Base-by-base conservation (phyloP, 2,329 filamentous ascomycete species). In the Mariannaea sp. region DNA sequence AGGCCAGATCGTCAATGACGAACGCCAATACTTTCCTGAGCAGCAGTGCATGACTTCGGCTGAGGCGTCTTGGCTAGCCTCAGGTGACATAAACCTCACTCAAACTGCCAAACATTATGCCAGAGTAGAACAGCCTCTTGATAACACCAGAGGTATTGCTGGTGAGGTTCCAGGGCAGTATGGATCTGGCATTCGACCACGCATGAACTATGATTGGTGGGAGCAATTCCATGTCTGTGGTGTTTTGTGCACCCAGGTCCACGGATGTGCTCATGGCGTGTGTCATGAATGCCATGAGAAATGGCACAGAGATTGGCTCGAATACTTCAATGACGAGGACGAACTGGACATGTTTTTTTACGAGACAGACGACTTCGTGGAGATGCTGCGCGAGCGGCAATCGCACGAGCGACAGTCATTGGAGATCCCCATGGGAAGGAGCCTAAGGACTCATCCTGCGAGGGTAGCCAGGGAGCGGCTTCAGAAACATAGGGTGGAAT, bases 261-360 rank as follows among this genome's bases (percentile, higher is more conserved):
- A 62, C n/a, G 27, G 40, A 4, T 65, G 60, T 22, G 8, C 8
- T 20, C 47, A 47, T 10, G 48, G 43, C 12, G 32, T 35, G 13
- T 65, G 60, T 10, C 60, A 65, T 14, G 3, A 38, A 13, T 65
- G 62, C 20, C 62, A 65, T 30, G 48, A 56, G 29, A 45, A 53
- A 20, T 64, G 62, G 62, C 57, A 62, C 7, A 46, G 43, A 5
- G 47, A 42, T 12, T 65, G 62, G 58, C 35, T 51, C 7, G 10
- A 22, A 10, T 65, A 42, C 24, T 60, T 57, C 47, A 53, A 60
- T 7, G 32, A 40, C 3, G 40, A 62, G 6, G 58, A 61, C 13
- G 42, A 57, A 16, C 27, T 56, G 4, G 17, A 29, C 13, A 33
- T 43, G 20, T 55, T 51, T 29, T 38, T 32, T 14, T 49, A 49